A percentile compares a stretch with the other conserved stretches of the same genome.
Conservation (phyloP, 1,139 yeast species). For the Kodamaea alishanica region DNA sequence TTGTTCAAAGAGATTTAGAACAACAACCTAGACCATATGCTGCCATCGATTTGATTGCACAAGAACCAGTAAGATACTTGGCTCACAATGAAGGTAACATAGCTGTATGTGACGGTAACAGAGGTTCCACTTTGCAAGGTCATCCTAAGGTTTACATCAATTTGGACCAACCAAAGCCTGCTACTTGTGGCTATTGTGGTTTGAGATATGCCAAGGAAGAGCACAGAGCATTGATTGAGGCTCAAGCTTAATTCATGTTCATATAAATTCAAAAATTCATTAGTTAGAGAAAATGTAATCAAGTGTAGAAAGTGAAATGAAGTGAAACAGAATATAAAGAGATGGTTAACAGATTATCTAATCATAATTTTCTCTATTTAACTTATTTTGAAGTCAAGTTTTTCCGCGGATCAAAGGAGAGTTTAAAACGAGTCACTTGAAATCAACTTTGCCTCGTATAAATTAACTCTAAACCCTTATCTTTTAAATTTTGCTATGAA, state of each 20-base stretch:
- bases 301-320: background rate
- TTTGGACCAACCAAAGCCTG: conserved; percentile 69
- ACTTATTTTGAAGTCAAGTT: too few relatives aligned
- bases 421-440: too few relatives aligned
- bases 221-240: conserved; percentile 38
- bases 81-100: conserved; percentile 46
- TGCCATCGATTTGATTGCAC: conserved; percentile 77
- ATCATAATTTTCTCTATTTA: too few relatives aligned
- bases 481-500: background rate
- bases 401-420: too few relatives aligned
- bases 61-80: conserved; percentile 68
- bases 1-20: conserved; percentile 65
- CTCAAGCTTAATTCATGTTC: conserved; percentile 6
- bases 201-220: conserved; percentile 59
- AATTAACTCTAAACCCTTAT: background rate
- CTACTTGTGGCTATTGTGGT: conserved; percentile 80
- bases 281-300: background rate
- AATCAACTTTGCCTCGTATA: too few relatives aligned
- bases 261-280: background rate
- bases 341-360: too few relatives aligned
- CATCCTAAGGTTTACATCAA: conserved; percentile 84
- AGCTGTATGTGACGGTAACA: conserved; percentile 86
- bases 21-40: conserved; percentile 79
- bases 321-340: background rate
- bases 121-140: conserved; percentile 65